Evolutionary conservation across 352 stramenopile species (phyloP).

Genomic region (Phytophthora palmivora): DNA sequence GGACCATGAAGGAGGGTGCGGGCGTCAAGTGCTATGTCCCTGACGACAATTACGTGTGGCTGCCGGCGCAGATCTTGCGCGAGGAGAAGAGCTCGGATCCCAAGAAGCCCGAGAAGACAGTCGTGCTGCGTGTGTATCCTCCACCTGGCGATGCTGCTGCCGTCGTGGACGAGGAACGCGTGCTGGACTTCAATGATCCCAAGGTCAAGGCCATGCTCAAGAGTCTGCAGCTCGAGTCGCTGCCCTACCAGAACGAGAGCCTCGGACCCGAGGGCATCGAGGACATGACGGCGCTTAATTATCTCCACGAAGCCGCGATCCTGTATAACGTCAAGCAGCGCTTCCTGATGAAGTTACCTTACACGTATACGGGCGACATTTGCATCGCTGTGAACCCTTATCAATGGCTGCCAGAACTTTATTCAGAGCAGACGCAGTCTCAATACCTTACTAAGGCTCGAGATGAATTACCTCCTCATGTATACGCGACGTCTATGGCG

Average conservation of each 20-base stretch:
- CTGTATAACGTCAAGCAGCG: constrained; percentile 92
- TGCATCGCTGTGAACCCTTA: constrained; percentile 98
- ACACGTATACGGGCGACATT: constrained; percentile 97
- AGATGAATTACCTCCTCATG: constrained; percentile 71
- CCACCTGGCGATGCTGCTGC: constrained; percentile 30
- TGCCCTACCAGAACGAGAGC: constrained; percentile 85
- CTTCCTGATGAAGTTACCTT: constrained; percentile 90
- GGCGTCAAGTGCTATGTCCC: constrained; percentile 87
- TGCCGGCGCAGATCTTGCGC: constrained; percentile 74
- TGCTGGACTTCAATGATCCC: constrained; percentile 80
- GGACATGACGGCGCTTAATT: constrained; percentile 90
- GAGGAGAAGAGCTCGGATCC: constrained; percentile 60
- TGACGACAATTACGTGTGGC: constrained; percentile 79
- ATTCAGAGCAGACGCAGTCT: constrained; percentile 72
- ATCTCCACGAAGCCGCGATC: constrained; percentile 92
- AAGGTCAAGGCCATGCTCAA: constrained; percentile 68
- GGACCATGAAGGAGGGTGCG: constrained; percentile 38
- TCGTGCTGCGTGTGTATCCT: constrained; percentile 60
- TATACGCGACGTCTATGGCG: constrained; percentile 75
- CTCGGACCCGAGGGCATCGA: constrained; percentile 67
- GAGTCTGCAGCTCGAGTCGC: constrained; percentile 69
- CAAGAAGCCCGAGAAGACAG: constrained; percentile 64
- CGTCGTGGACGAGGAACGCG: constrained; percentile 51
- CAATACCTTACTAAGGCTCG: constrained; percentile 71
- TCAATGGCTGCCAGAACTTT: constrained; percentile 89